Conservation (phyloP, 2,329 filamentous ascomycete genomes). For the Macrophomina pseudophaseolina region DNA sequence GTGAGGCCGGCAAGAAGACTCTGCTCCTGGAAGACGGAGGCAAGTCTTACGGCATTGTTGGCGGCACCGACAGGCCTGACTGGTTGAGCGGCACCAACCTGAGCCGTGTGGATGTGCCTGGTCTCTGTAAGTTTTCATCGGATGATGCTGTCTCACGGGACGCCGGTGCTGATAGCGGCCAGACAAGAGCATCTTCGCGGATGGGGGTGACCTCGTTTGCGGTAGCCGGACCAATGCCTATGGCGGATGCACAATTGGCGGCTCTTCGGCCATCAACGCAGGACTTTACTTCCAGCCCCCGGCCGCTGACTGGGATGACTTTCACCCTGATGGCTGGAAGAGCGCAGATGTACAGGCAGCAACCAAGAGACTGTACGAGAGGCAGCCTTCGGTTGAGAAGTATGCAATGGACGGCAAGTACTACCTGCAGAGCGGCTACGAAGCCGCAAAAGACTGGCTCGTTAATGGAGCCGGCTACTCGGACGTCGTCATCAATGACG, state of each 20-base stretch:
- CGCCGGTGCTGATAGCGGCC: slow-evolving; percentile 28
- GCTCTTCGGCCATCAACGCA: slow-evolving; percentile 60
- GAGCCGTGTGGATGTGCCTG: slow-evolving; percentile 60
- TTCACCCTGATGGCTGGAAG: slow-evolving; percentile 58
- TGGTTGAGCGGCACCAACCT: slow-evolving; percentile 57
- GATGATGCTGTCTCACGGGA: not conserved
- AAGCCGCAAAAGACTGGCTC: slow-evolving; percentile 56
- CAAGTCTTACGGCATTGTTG: slow-evolving; percentile 56
- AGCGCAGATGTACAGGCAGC: slow-evolving; percentile 55
- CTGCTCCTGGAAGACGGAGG: slow-evolving; percentile 60
- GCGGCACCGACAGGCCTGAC: slow-evolving; percentile 53
- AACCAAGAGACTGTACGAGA: slow-evolving; percentile 51
- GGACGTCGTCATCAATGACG: slow-evolving; percentile 55
- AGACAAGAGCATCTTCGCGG: slow-evolving; percentile 56
- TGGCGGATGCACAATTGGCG: slow-evolving; percentile 58
- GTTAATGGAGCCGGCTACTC: slow-evolving; percentile 55
- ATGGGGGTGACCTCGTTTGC: slow-evolving; percentile 50
- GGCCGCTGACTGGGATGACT: slow-evolving; percentile 58
- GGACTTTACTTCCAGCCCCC: slow-evolving; percentile 61
- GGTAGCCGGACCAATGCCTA: slow-evolving; percentile 49
- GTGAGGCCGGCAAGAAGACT: slow-evolving; percentile 58
- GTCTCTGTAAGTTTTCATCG: slow-evolving; percentile 39
- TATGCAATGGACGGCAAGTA: slow-evolving; percentile 53
- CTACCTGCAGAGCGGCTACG: slow-evolving; percentile 56
- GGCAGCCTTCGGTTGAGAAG: slow-evolving; percentile 51